Base-by-base conservation (phyloP, 225 moss, liverwort and hornwort genomes). In the Bryum argenteum region DNA sequence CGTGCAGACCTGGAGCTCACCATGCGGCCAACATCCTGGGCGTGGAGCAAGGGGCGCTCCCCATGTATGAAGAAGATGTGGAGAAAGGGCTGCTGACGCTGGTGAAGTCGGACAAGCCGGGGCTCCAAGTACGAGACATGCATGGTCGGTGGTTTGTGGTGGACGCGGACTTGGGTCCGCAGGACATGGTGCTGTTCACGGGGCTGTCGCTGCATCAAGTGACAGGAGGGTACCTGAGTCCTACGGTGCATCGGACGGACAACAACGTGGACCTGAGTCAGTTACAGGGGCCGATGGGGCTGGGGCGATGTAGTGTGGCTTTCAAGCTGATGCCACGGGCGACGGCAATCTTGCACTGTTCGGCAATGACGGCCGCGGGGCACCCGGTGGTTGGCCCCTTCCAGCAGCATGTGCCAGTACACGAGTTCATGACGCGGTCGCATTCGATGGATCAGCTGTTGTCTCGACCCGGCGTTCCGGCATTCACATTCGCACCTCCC, bases 391-490 rank as follows among this genome's bases (percentile, higher is more conserved):
- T 47, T 16, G 14, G 47, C 11, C 88, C 90, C 19, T 98, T 94
- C 61, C 88, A 89, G 76, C 89, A 85, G 64, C 89, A 89, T 14
- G 85, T 94, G 42, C 81, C 86, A 0, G 97, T 98, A 61, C 88
- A 88, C 59, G 97, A 98, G 47, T 98, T 98, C 69, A 98, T 98
- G 94, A 88, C 89, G 77, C 90, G 94, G 26, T 80, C 94, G 18
- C 94, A 94, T 81, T 89, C 94, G 55, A 94, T 94, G 97, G 97
- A 98, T 81, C 97, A 98, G 82, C 85, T 98, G 26, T 78, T 92
- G 65, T 68, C 82, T 76, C 92, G 97, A 45, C 89, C 97, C 8
- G 92, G 90, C 10, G 73, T 91, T 57, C 86, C 91, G 11, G 71
- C 79, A 4, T 98, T 90, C 21, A 54, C 92, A 0, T 98, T 90